Evolutionary conservation across 768 basidiomycete genomes (phyloP).

Genomic region (Austroboletus eburneus): DNA sequence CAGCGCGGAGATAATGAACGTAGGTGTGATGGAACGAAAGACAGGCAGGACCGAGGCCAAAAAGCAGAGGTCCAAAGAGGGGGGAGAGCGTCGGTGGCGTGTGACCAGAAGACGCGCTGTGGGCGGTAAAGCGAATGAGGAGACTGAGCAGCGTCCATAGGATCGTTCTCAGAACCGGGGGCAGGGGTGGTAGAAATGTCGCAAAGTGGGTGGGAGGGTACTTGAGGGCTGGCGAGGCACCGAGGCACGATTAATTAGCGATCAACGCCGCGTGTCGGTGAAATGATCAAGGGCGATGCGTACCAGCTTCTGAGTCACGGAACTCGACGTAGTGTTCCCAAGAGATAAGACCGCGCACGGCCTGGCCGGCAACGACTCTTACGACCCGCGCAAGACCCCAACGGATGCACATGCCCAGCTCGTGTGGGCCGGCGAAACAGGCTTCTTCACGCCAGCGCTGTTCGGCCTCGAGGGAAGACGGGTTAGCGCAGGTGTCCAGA

Average conservation of each 20-base stretch:
- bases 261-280: slow-evolving; percentile 20
- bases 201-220: slow-evolving; percentile 75
- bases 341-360: slow-evolving; percentile 77
- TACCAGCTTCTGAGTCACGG: slow-evolving; percentile 79
- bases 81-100: slow-evolving; percentile 88
- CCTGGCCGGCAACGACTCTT: slow-evolving; percentile 61
- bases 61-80: slow-evolving; percentile 85
- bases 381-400: slow-evolving; percentile 88
- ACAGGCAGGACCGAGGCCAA: slow-evolving; percentile 63
- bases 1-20: slow-evolving; percentile 70
- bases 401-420: slow-evolving; percentile 86
- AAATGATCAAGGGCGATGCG: slow-evolving; percentile 29
- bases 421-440: slow-evolving; percentile 77
- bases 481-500: slow-evolving; percentile 53
- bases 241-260: slow-evolving; percentile 20
- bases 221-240: slow-evolving; percentile 39
- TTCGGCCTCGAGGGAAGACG: slow-evolving; percentile 40
- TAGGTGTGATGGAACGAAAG: slow-evolving; percentile 57
- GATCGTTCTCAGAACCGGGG: slow-evolving; percentile 53
- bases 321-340: slow-evolving; percentile 85
- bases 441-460: slow-evolving; percentile 75
- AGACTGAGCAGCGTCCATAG: slow-evolving; percentile 74
- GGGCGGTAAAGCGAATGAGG: slow-evolving; percentile 75
- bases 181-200: slow-evolving; percentile 55
- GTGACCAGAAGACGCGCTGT: slow-evolving; percentile 81